Evolutionary conservation across 352 stramenopile species (phyloP).

Genomic region (Halophytophthora polymorphica): DNA sequence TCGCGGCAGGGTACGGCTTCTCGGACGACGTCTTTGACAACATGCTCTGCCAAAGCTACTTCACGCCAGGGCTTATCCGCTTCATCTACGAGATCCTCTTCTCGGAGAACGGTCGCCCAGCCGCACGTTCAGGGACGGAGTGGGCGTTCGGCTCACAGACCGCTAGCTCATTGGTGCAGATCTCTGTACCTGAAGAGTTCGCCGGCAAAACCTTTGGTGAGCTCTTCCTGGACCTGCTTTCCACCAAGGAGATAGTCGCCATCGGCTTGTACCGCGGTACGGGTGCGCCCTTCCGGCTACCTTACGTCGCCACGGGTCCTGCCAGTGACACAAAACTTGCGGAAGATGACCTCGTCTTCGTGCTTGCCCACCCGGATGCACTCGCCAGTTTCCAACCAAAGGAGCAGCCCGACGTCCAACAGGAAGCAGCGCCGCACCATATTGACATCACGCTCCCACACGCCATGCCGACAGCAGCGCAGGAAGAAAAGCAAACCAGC

Average conservation of each 20-base stretch:
- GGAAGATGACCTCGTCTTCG: constrained; percentile 55
- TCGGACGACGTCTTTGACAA: constrained; percentile 70
- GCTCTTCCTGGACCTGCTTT: constrained; percentile 46
- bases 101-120: constrained; percentile 42
- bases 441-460: background rate
- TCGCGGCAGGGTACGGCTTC: constrained; percentile 61
- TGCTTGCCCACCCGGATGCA: constrained; percentile 46
- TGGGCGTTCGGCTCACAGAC: constrained; percentile 6
- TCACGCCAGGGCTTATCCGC: constrained; percentile 53
- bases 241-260: constrained; percentile 40
- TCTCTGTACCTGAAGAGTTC: constrained; percentile 42
- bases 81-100: constrained; percentile 70
- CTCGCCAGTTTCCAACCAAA: constrained; percentile 14
- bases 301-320: constrained; percentile 55
- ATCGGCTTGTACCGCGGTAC: constrained; percentile 53
- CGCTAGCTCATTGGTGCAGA: constrained; percentile 53
- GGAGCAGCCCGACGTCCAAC: constrained; percentile 2
- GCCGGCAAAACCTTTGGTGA: constrained; percentile 46
- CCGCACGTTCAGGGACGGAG: constrained; percentile 10
- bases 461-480: background rate
- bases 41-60: constrained; percentile 71
- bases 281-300: constrained; percentile 32
- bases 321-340: constrained; percentile 38
- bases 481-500: too few species aligned
- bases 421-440: constrained; percentile 4